phyloP scores from a whole-genome alignment of 2,329 filamentous ascomycete species.

The Corynespora cassiicola region DNA sequence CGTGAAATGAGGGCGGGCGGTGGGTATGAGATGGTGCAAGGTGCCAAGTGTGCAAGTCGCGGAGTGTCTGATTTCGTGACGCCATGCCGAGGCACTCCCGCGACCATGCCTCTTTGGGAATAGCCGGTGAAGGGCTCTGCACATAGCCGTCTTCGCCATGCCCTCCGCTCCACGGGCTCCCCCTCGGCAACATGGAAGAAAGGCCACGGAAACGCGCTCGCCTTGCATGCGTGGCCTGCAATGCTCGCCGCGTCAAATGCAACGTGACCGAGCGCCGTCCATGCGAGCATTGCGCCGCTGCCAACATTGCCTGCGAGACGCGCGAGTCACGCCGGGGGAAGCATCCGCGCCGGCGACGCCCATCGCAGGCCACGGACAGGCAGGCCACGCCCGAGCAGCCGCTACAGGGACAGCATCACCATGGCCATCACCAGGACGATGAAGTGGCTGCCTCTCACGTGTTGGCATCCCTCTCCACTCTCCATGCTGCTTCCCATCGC shows the following conservation, averaged over 20 bases:
- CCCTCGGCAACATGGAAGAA: slow-evolving; percentile 4
- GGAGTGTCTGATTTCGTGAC: no score
- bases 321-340: slow-evolving; percentile 53
- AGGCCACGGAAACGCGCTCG: slow-evolving; percentile 44
- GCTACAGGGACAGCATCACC: no score
- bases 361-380: no score
- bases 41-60: no score
- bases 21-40: no score
- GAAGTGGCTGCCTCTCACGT: slow-evolving; percentile 37
- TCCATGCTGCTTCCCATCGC: slow-evolving; percentile 38
- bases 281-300: slow-evolving; percentile 50
- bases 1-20: no score
- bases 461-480: slow-evolving; percentile 34
- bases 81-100: no score
- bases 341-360: slow-evolving; percentile 37
- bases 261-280: slow-evolving; percentile 54
- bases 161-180: no score
- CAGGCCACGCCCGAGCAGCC: no score
- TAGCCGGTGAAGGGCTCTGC: no score
- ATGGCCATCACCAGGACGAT: slow-evolving; percentile 33
- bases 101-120: no score
- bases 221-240: slow-evolving; percentile 53
- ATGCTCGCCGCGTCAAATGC: slow-evolving; percentile 54
- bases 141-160: slow-evolving; percentile 4
- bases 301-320: slow-evolving; percentile 48